phyloP scores from a whole-genome alignment of 495 filamentous ascomycete species.

The Hyaloscypha bicolor region DNA sequence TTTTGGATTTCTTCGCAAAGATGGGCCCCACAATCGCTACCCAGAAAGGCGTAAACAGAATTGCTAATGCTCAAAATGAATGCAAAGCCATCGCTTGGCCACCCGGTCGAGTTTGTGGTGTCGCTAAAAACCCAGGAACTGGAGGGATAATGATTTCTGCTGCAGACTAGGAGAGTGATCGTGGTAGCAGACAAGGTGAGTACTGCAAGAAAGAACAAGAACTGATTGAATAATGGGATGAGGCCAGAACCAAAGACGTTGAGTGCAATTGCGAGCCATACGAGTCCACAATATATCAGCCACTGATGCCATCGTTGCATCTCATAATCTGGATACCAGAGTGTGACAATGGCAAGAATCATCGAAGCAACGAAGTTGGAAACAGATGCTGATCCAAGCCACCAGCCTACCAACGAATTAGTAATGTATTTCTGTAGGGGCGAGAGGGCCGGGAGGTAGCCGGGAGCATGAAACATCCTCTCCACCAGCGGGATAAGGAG shows the following conservation, averaged over 20 bases:
- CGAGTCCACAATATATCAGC: slow-evolving; percentile 30
- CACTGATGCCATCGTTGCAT: slow-evolving; percentile 36
- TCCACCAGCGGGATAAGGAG: too few species aligned
- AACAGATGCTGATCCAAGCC: slow-evolving; percentile 35
- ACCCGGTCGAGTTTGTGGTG: slow-evolving; percentile 14
- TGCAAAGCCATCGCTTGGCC: slow-evolving; percentile 35
- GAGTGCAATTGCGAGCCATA: slow-evolving; percentile 11
- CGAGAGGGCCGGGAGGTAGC: too few species aligned
- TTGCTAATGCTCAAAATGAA: slow-evolving; percentile 43
- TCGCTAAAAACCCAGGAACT: slow-evolving; percentile 3
- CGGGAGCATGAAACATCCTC: too few species aligned
- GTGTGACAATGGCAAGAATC: slow-evolving; percentile 27
- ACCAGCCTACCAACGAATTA: slow-evolving; percentile 36
- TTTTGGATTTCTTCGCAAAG: slow-evolving; percentile 37
- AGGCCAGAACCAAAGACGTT: not conserved
- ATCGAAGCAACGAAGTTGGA: slow-evolving; percentile 23
- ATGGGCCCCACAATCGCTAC: slow-evolving; percentile 34
- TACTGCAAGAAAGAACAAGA: slow-evolving; percentile 11
- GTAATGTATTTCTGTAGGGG: too few species aligned
- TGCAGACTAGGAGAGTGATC: not conserved
- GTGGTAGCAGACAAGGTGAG: not conserved
- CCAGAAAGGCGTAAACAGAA: slow-evolving; percentile 36
- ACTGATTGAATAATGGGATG: slow-evolving; percentile 1
- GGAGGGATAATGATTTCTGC: too few species aligned
- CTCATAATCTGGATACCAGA: slow-evolving; percentile 33